Evolutionary conservation across 2,329 filamentous ascomycete species (phyloP).

Genomic region (Hypoxylon sp.): DNA sequence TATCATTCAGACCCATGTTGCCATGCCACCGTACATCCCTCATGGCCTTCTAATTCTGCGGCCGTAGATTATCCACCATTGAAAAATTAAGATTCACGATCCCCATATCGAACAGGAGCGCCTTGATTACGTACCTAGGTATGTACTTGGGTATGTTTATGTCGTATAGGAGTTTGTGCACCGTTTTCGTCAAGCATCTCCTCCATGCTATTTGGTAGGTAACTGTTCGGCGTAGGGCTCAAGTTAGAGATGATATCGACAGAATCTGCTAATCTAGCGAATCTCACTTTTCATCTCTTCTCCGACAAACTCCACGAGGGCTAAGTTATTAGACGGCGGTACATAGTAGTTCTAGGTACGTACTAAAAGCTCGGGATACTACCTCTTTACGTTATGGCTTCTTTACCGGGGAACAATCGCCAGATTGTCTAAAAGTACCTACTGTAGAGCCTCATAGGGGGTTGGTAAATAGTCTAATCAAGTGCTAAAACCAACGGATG

Average conservation of each 20-base stretch:
- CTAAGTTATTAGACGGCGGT: constrained; percentile 27
- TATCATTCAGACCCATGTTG: constrained; percentile 44
- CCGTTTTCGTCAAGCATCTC: constrained; percentile 1
- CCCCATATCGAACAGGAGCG: constrained; percentile 29
- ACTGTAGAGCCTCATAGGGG: constrained; percentile 41
- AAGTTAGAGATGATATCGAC: constrained; percentile 12
- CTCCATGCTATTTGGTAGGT: neutral
- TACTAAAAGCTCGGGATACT: constrained; percentile 42
- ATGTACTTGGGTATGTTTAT: neutral
- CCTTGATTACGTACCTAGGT: neutral
- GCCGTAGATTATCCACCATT: constrained; percentile 47
- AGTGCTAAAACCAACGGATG: neutral
- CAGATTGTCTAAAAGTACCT: constrained; percentile 19
- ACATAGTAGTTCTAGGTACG: too few relatives aligned
- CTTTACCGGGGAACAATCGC: constrained; percentile 27
- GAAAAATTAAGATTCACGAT: constrained; percentile 36
- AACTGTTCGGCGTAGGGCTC: constrained; percentile 21
- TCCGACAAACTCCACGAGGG: constrained; percentile 28
- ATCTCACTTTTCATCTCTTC: constrained; percentile 16
- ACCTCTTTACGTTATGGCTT: constrained; percentile 42
- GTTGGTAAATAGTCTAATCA: constrained; percentile 26
- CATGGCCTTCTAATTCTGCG: constrained; percentile 28
- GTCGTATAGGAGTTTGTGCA: constrained; percentile 18
- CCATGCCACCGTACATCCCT: constrained; percentile 31
- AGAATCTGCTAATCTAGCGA: constrained; percentile 1